Evolutionary conservation across 2,329 filamentous ascomycete species (phyloP).

Genomic region (Fusarium sp.): DNA sequence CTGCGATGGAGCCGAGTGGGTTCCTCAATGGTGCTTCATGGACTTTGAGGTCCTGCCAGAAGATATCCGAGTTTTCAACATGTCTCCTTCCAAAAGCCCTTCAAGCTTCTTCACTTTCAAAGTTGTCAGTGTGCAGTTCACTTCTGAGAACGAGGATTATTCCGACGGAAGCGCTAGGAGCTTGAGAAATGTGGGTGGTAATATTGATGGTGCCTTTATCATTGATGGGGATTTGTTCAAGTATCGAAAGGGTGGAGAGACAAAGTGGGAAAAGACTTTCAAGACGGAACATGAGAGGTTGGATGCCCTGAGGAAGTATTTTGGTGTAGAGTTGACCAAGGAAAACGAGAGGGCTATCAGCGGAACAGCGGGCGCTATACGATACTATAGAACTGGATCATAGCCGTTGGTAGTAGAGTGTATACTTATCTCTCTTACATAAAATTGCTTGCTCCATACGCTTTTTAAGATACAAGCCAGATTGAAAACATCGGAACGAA

Average conservation of each 20-base stretch:
- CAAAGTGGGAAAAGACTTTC: slow-evolving; percentile 8
- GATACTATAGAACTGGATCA: background rate
- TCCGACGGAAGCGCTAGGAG: background rate
- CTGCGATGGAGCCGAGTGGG: background rate
- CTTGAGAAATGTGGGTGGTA: background rate
- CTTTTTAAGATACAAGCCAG: background rate
- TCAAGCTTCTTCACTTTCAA: slow-evolving; percentile 29
- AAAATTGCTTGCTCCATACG: background rate
- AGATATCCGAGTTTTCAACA: slow-evolving; percentile 26
- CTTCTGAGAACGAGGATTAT: slow-evolving; percentile 7
- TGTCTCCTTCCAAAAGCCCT: slow-evolving; percentile 15
- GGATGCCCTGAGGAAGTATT: slow-evolving; percentile 1
- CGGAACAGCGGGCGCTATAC: slow-evolving; percentile 10
- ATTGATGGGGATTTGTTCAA: slow-evolving; percentile 6
- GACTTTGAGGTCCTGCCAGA: slow-evolving; percentile 17
- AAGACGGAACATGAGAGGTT: slow-evolving; percentile 1
- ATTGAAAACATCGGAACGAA: too few species aligned
- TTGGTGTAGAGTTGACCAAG: background rate
- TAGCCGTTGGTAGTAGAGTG: background rate
- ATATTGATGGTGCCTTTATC: slow-evolving; percentile 8
- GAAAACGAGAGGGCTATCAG: slow-evolving; percentile 7
- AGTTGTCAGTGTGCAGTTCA: slow-evolving; percentile 14
- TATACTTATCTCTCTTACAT: background rate
- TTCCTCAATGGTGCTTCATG: slow-evolving; percentile 22
- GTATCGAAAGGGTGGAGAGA: background rate